Conservation (phyloP, 768 basidiomycete genomes). For the Boletus pseudopeckii region DNA sequence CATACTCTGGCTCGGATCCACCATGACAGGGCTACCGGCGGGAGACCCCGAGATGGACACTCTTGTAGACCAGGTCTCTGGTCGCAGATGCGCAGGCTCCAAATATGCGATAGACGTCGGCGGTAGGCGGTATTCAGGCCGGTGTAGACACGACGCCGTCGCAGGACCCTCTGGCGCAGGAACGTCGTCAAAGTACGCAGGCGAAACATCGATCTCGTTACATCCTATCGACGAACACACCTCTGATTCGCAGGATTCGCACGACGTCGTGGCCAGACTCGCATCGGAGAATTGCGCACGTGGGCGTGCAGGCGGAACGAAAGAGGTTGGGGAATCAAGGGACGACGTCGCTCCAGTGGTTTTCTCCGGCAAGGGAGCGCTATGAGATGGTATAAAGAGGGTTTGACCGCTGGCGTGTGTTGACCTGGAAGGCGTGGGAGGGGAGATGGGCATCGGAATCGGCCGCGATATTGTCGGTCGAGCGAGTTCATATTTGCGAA, state of each 20-base stretch:
- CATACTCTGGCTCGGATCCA: slow-evolving; percentile 2
- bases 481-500: slow-evolving; percentile 74
- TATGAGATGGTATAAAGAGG: slow-evolving; percentile 9
- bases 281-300: slow-evolving; percentile 8
- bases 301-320: background rate
- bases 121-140: slow-evolving; percentile 25
- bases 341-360: background rate
- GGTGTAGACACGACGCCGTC: slow-evolving; percentile 36
- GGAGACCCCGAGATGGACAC: background rate
- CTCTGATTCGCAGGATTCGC: slow-evolving; percentile 20
- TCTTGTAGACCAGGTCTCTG: background rate
- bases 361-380: slow-evolving; percentile 5
- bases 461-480: slow-evolving; percentile 60
- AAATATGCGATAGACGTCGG: slow-evolving; percentile 19
- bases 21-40: background rate
- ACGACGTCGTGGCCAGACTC: slow-evolving; percentile 3
- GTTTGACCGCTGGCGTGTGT: background rate
- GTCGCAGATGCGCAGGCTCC: slow-evolving; percentile 16
- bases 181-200: slow-evolving; percentile 42
- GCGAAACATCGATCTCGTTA: slow-evolving; percentile 37
- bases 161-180: slow-evolving; percentile 45
- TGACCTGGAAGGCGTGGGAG: slow-evolving; percentile 5
- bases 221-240: slow-evolving; percentile 11
- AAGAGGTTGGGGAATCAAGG: slow-evolving; percentile 14
- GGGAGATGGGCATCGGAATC: slow-evolving; percentile 18